A percentile compares a stretch with the other conserved stretches of the same genome.
Evolutionary conservation across 2,329 filamentous ascomycete species (phyloP).

Genomic region (Pleomassaria siparia): DNA sequence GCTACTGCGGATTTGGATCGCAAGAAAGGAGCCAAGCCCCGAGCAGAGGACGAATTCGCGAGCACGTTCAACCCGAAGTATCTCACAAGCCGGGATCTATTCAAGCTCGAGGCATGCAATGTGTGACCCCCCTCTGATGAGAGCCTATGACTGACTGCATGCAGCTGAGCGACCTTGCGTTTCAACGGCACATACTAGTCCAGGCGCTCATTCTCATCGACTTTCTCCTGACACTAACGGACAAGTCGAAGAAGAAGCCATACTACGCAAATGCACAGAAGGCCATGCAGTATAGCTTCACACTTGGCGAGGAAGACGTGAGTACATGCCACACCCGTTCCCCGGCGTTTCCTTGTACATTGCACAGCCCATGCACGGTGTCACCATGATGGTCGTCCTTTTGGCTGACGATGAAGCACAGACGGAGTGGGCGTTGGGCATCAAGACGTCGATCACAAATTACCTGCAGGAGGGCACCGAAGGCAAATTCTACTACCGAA

Average conservation of each 20-base stretch:
- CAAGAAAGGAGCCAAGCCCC: conserved; percentile 54
- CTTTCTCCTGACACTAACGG: conserved; percentile 87
- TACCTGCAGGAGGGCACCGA: conserved; percentile 81
- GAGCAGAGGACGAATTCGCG: conserved; percentile 68
- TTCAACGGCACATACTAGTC: conserved; percentile 90
- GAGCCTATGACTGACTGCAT: conserved; percentile 29
- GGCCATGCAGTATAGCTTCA: conserved; percentile 80
- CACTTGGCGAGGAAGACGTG: conserved; percentile 80
- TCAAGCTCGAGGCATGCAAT: conserved; percentile 78
- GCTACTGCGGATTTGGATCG: conserved; percentile 70
- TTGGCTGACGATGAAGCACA: conserved; percentile 47
- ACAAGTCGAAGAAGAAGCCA: conserved; percentile 78
- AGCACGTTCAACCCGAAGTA: conserved; percentile 96
- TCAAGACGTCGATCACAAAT: conserved; percentile 74
- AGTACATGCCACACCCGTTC: conserved; percentile 41
- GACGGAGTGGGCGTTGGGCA: conserved; percentile 81
- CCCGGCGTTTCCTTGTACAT: conserved; percentile 12
- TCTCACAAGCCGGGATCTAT: conserved; percentile 93
- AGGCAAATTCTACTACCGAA: conserved; percentile 91
- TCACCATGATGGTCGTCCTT: conserved; percentile 25
- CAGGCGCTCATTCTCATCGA: conserved; percentile 94
- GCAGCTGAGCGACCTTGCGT: conserved; percentile 88
- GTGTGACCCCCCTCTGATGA: conserved; percentile 15
- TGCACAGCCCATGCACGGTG: conserved; percentile 17
- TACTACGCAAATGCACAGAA: conserved; percentile 74